A percentile compares a stretch with the other conserved stretches of the same genome.
These are phyloP conservation scores for Fusarium pseudograminearum DNA, from an alignment of 2,329 filamentous ascomycete genomes.

Conservation along the genomic window DNA sequence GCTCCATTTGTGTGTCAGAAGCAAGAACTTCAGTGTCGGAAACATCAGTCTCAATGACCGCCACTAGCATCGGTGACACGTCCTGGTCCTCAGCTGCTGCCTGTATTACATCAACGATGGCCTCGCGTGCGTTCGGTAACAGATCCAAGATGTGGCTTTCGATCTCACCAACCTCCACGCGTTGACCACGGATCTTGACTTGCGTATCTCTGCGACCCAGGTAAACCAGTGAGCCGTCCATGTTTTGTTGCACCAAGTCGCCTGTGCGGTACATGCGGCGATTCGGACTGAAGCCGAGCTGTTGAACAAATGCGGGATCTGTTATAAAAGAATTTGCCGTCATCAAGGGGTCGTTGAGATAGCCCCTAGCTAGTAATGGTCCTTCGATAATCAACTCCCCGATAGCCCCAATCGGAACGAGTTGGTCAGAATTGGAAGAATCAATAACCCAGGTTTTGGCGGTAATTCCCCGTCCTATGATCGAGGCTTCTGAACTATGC, in stretches of 20 bases:
- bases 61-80: slow-evolving; percentile 1
- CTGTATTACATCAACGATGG: slow-evolving; percentile 3
- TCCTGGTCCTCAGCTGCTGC: neutral
- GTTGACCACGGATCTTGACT: slow-evolving; percentile 7
- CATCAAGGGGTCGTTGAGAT: neutral
- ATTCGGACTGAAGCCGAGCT: neutral
- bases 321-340: neutral
- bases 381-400: slow-evolving; percentile 7
- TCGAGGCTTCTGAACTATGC: neutral
- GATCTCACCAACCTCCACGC: slow-evolving; percentile 2
- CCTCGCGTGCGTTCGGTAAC: neutral
- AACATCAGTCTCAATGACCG: neutral
- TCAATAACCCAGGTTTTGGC: neutral
- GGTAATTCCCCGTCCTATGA: neutral
- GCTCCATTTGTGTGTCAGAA: neutral
- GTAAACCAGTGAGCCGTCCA: neutral
- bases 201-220: neutral
- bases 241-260: neutral
- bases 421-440: neutral
- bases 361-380: neutral
- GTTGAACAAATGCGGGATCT: neutral
- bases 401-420: neutral
- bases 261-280: slow-evolving; percentile 2
- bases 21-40: neutral
- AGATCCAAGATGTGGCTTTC: neutral